Evolutionary conservation across 225 moss, liverwort and hornwort species (phyloP).

Genomic region (Ulota crispa): DNA sequence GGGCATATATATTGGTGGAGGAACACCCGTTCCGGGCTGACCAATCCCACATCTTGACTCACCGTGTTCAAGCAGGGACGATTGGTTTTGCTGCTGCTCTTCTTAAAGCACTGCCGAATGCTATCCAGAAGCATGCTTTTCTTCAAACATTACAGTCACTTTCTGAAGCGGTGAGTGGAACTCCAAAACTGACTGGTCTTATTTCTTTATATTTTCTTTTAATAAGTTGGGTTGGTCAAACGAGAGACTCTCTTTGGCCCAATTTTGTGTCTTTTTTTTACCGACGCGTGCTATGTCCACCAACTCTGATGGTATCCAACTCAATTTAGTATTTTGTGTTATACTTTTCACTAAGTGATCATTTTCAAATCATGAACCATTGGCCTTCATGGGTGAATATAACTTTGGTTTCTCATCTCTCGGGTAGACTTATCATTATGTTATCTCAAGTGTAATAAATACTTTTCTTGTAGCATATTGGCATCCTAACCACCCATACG

Average conservation of each 20-base stretch:
- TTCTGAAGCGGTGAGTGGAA: conserved; percentile 69
- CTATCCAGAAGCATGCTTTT: conserved; percentile 52
- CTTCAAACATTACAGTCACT: conserved; percentile 54
- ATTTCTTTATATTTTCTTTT: not conserved
- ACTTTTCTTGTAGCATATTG: not conserved
- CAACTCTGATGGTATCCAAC: not conserved
- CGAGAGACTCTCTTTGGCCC: not conserved
- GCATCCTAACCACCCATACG: not conserved
- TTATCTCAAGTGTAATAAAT: not conserved
- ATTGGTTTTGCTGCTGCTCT: conserved; percentile 64
- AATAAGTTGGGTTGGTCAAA: not conserved
- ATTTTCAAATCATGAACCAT: not conserved
- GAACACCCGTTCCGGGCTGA: conserved; percentile 89
- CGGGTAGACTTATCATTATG: not conserved
- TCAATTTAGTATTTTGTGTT: not conserved
- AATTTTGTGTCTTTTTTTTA: too few relatives aligned
- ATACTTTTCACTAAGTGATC: not conserved
- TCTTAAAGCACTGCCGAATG: conserved; percentile 50
- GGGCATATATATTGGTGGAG: conserved; percentile 81
- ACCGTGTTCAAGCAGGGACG: conserved; percentile 73
- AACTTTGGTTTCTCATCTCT: not conserved
- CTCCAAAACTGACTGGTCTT: not conserved
- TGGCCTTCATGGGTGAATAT: not conserved
- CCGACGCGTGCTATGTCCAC: not conserved
- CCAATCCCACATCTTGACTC: conserved; percentile 83